These are phyloP conservation scores for Saturnispora silvae DNA, from an alignment of 805 yeast genomes.

Conservation along the genomic window DNA sequence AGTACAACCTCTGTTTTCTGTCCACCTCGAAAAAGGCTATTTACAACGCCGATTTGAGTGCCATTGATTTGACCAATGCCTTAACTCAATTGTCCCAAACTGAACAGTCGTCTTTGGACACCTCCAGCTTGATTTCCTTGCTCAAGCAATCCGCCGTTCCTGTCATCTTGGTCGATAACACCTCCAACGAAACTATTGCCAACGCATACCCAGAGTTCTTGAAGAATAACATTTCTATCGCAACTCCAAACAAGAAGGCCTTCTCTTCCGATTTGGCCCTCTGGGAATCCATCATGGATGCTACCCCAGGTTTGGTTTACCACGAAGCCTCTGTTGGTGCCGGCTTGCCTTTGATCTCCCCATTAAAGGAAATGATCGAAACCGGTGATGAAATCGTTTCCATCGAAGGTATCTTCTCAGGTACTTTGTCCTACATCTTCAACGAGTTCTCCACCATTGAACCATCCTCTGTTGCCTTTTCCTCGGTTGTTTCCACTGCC, in stretches of 20 bases:
- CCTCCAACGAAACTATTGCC: slow-evolving; percentile 76
- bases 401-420: slow-evolving; percentile 94
- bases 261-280: slow-evolving; percentile 65
- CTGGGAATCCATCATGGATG: slow-evolving; percentile 68
- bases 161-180: slow-evolving; percentile 84
- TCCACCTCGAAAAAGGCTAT: slow-evolving; percentile 68
- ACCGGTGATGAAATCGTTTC: slow-evolving; percentile 91
- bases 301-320: slow-evolving; percentile 68
- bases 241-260: slow-evolving; percentile 98
- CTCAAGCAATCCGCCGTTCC: slow-evolving; percentile 62
- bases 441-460: slow-evolving; percentile 76
- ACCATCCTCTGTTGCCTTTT: slow-evolving; percentile 58
- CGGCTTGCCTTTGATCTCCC: slow-evolving; percentile 87
- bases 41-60: slow-evolving; percentile 55
- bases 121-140: slow-evolving; percentile 49
- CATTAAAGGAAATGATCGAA: slow-evolving; percentile 75
- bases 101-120: slow-evolving; percentile 38
- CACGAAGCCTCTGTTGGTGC: slow-evolving; percentile 99
- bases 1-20: slow-evolving; percentile 68
- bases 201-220: slow-evolving; percentile 66
- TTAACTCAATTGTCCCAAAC: slow-evolving; percentile 36
- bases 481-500: slow-evolving; percentile 83
- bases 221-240: slow-evolving; percentile 74
- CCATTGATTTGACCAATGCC: slow-evolving; percentile 59
- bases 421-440: slow-evolving; percentile 90